phyloP scores from a whole-genome alignment of 441 rosid genomes.

The Francoa sonchifolia region DNA sequence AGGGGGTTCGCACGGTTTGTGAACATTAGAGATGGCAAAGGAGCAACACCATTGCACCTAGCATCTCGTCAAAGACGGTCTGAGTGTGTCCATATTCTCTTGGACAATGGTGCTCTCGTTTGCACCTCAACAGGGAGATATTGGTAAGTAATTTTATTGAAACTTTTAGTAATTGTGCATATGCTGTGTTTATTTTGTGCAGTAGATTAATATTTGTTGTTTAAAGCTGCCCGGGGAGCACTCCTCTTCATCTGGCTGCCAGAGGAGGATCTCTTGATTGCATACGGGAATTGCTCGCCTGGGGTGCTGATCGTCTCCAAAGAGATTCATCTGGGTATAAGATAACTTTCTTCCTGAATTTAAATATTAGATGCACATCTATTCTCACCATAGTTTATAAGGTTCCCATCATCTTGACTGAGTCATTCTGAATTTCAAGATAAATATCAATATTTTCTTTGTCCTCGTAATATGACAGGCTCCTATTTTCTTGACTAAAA shows the following conservation, averaged over 20 bases:
- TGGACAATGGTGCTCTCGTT: conserved; percentile 63
- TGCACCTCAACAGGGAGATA: conserved; percentile 67
- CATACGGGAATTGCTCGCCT: conserved; percentile 76
- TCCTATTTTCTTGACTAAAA: no score
- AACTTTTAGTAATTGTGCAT: not conserved
- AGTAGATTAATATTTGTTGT: conserved; percentile 13
- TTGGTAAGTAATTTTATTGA: conserved; percentile 30
- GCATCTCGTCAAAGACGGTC: conserved; percentile 62
- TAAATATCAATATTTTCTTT: no score
- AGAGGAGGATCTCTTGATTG: conserved; percentile 93
- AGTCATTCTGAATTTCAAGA: no score
- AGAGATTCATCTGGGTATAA: conserved; percentile 88
- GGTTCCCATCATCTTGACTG: no score
- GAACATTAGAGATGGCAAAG: conserved; percentile 53
- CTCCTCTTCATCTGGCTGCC: conserved; percentile 97
- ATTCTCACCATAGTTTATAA: no score
- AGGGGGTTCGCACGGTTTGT: conserved; percentile 70
- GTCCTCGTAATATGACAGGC: no score
- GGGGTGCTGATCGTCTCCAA: conserved; percentile 97
- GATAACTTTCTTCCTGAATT: no score
- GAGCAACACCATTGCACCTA: conserved; percentile 68
- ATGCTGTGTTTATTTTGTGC: not conserved
- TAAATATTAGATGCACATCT: no score
- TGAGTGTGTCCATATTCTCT: conserved; percentile 43
- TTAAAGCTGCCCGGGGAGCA: conserved; percentile 72